A percentile compares a stretch with the other conserved stretches of the same genome.
These are phyloP conservation scores for Cryptococcus jaspeensis DNA, from an alignment of 1,284 basidiomycete species.

Conservation along the genomic window DNA sequence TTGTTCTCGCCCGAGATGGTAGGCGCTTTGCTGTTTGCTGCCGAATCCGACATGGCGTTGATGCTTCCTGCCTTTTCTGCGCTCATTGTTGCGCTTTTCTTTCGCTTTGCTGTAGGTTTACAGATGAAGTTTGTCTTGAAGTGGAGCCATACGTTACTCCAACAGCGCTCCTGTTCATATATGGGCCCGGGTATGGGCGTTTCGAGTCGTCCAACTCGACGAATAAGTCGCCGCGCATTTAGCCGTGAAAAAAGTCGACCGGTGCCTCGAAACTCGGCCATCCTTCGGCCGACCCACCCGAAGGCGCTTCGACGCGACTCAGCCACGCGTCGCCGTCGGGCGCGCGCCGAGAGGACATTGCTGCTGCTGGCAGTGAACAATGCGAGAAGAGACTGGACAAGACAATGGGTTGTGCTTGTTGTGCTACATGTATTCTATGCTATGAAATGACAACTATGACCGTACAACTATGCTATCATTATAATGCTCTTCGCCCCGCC, in stretches of 20 bases:
- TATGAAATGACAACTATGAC: not conserved
- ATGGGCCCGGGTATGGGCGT: not conserved
- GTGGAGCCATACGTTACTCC: not conserved
- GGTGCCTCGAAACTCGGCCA: not conserved
- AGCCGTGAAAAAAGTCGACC: not conserved
- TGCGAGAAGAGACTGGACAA: no score
- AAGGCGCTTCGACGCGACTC: no score
- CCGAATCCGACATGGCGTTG: not conserved
- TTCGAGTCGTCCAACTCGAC: not conserved
- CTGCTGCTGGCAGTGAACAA: not conserved
- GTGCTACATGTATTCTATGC: not conserved
- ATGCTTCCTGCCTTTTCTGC: slow-evolving; percentile 9
- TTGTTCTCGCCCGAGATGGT: slow-evolving; percentile 20
- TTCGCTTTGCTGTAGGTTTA: not conserved
- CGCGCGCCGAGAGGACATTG: no score
- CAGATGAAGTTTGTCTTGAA: not conserved
- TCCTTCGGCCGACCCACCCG: slow-evolving; percentile 5
- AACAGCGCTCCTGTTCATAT: not conserved
- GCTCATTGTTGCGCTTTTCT: slow-evolving; percentile 3
- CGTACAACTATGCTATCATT: no score
- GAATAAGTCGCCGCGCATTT: not conserved
- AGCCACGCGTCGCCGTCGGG: not conserved
- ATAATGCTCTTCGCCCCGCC: no score
- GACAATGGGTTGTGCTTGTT: not conserved
- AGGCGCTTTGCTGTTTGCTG: slow-evolving; percentile 11